phyloP scores from a whole-genome alignment of 192 early-diverging fungal species.

The Pilobolus umbonatus region DNA sequence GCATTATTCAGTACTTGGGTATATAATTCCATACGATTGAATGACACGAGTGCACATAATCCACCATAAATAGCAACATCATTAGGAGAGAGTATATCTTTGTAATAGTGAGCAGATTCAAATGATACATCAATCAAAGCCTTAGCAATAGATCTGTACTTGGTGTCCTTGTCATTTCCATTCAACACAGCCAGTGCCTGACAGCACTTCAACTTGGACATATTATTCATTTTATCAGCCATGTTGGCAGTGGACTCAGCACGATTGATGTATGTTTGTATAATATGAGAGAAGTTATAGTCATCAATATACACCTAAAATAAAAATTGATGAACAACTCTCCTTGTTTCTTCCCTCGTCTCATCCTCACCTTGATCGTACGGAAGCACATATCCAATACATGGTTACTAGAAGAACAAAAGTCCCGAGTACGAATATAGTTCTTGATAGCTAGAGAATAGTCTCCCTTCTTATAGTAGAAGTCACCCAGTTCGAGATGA shows the following conservation, averaged over 20 bases:
- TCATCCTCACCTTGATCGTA: slow-evolving; percentile 60
- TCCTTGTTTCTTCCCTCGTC: not conserved
- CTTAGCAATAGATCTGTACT: slow-evolving; percentile 57
- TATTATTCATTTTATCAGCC: slow-evolving; percentile 55
- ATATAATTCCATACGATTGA: slow-evolving; percentile 69
- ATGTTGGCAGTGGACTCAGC: slow-evolving; percentile 59
- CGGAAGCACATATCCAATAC: slow-evolving; percentile 78
- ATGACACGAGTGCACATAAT: slow-evolving; percentile 74
- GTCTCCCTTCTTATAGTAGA: slow-evolving; percentile 68
- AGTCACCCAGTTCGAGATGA: slow-evolving; percentile 75
- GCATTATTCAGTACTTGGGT: slow-evolving; percentile 65
- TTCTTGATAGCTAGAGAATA: slow-evolving; percentile 58
- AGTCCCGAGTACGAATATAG: slow-evolving; percentile 72
- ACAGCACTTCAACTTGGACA: slow-evolving; percentile 58
- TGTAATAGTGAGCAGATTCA: slow-evolving; percentile 41
- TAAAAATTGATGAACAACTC: not conserved
- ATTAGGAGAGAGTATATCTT: slow-evolving; percentile 55
- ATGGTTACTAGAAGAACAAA: slow-evolving; percentile 68
- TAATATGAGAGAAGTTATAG: slow-evolving; percentile 63
- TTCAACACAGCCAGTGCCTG: slow-evolving; percentile 59
- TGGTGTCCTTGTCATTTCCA: slow-evolving; percentile 46
- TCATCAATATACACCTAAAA: slow-evolving; percentile 61
- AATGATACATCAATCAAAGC: slow-evolving; percentile 57
- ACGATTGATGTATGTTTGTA: slow-evolving; percentile 62
- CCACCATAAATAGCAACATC: slow-evolving; percentile 82